Evolutionary conservation across 176 grass and related monocot genomes (phyloP).

Genomic region (Zea luxurians): DNA sequence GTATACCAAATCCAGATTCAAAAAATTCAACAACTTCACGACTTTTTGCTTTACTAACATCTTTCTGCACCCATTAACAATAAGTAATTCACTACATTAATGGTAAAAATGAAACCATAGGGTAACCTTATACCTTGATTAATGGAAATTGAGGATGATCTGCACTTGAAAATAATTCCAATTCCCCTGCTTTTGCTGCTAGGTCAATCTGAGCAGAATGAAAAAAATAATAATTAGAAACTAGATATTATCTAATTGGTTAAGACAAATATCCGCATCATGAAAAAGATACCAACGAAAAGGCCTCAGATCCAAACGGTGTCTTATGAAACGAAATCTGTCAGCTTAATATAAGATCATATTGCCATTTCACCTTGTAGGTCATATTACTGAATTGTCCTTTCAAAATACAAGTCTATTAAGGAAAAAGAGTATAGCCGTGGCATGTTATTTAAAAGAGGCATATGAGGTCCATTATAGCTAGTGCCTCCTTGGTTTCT

Average conservation of each 20-base stretch:
- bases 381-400: background rate
- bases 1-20: constrained; percentile 94
- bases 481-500: background rate
- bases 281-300: constrained; percentile 1
- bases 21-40: constrained; percentile 87
- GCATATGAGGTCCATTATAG: background rate
- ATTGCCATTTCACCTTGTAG: background rate
- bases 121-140: constrained; percentile 63
- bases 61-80: constrained; percentile 62
- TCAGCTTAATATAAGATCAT: constrained; percentile 9
- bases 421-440: background rate
- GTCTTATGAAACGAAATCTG: constrained; percentile 13
- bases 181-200: constrained; percentile 66
- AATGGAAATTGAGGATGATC: constrained; percentile 77
- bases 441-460: constrained; percentile 19
- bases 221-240: constrained; percentile 25
- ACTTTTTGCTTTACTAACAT: constrained; percentile 89
- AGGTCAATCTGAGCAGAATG: constrained; percentile 62
- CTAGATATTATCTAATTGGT: constrained; percentile 18
- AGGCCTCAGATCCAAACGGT: constrained; percentile 2
- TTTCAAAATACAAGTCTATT: background rate
- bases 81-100: constrained; percentile 32
- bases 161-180: constrained; percentile 73
- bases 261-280: constrained; percentile 20
- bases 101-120: constrained; percentile 34